A percentile compares a stretch with the other conserved stretches of the same genome.
Evolutionary conservation across 257 asterid species (phyloP).

Genomic region (Schizonepeta tenuifolia): DNA sequence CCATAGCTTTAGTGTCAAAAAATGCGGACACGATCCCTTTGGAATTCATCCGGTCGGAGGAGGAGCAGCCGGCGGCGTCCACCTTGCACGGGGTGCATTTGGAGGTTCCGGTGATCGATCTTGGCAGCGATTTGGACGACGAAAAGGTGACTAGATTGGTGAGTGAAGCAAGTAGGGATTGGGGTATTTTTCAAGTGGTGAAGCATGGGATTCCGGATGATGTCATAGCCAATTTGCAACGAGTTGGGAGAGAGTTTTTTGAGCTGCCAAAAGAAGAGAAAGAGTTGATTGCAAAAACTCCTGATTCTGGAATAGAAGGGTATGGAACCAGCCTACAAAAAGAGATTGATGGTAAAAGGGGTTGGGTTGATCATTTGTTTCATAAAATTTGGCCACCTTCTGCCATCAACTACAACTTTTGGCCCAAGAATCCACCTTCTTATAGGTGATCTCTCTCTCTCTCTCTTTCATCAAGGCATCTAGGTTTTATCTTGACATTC

Average conservation of each 20-base stretch:
- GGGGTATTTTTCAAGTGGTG: constrained; percentile 73
- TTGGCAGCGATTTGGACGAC: constrained; percentile 30
- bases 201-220: constrained; percentile 62
- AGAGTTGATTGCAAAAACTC: constrained; percentile 51
- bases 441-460: constrained; percentile 53
- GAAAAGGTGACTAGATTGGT: constrained; percentile 28
- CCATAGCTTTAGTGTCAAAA: constrained; percentile 44
- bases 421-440: constrained; percentile 71
- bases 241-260: constrained; percentile 57
- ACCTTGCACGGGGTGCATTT: constrained; percentile 49
- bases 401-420: constrained; percentile 50
- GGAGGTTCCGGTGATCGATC: constrained; percentile 8
- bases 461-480: background rate
- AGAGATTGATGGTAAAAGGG: constrained; percentile 64
- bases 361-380: constrained; percentile 93
- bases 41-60: constrained; percentile 48
- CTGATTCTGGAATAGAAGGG: constrained; percentile 59
- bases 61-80: constrained; percentile 62
- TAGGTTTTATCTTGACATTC: too few species aligned
- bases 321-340: constrained; percentile 72
- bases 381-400: constrained; percentile 74
- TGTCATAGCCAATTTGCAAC: constrained; percentile 42
- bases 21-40: constrained; percentile 45
- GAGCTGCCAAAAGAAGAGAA: constrained; percentile 56
- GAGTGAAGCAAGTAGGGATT: constrained; percentile 48